Evolutionary conservation across 139 green algal species (phyloP).

Genomic region (Chlamydomonas schloesseri): DNA sequence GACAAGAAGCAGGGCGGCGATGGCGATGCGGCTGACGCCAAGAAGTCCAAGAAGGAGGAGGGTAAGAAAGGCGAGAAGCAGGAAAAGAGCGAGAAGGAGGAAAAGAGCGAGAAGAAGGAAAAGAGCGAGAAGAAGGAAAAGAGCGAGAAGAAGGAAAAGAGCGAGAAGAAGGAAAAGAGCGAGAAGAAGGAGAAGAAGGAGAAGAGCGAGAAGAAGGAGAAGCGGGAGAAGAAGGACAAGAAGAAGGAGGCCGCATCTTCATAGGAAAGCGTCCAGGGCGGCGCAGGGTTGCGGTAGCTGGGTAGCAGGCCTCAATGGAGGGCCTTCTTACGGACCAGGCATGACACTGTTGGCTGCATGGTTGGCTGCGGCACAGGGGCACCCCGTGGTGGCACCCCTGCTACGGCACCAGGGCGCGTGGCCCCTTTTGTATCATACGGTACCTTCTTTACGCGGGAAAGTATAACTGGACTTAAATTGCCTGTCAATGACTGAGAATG

Average conservation of each 20-base stretch:
- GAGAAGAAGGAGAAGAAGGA: neutral
- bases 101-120: neutral
- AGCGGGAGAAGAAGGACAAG: neutral
- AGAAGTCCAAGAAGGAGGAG: neutral
- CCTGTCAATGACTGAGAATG: no score
- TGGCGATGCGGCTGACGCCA: neutral
- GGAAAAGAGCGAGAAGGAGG: neutral
- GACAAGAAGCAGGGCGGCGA: neutral
- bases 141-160: neutral
- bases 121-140: neutral
- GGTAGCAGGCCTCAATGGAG: no score
- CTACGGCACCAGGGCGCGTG: no score
- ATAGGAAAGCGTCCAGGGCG: no score
- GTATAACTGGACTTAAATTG: no score
- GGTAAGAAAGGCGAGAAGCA: neutral
- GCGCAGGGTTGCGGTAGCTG: no score
- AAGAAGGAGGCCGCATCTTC: neutral
- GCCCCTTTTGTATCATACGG: no score
- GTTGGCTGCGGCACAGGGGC: no score
- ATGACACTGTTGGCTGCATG: no score
- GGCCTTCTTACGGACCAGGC: no score
- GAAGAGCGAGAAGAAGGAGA: neutral
- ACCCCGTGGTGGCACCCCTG: no score
- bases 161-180: constrained; percentile 11
- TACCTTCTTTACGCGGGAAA: no score